phyloP scores from a whole-genome alignment of 2,329 filamentous ascomycete genomes.

The Cladophialophora exuberans region DNA sequence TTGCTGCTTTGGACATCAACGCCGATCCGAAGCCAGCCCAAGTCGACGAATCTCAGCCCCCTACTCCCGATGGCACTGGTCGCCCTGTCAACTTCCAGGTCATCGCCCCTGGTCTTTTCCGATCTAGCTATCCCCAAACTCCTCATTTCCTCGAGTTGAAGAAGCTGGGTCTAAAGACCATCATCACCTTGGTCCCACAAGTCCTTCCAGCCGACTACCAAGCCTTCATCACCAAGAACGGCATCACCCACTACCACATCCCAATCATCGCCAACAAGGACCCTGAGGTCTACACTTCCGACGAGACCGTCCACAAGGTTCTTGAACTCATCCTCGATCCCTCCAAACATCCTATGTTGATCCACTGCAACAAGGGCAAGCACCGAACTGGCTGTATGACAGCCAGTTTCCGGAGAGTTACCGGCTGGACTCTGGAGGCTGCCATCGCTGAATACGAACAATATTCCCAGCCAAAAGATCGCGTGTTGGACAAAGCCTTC shows the following conservation, averaged over 20 bases:
- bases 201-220: constrained; percentile 52
- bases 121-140: constrained; percentile 76
- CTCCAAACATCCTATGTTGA: constrained; percentile 75
- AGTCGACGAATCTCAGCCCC: constrained; percentile 35
- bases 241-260: constrained; percentile 74
- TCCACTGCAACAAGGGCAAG: constrained; percentile 94
- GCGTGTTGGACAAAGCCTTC: constrained; percentile 39
- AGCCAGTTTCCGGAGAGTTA: constrained; percentile 73
- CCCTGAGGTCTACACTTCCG: constrained; percentile 63
- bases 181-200: constrained; percentile 62
- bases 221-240: constrained; percentile 66
- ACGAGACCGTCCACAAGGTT: constrained; percentile 70
- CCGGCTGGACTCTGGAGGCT: constrained; percentile 65
- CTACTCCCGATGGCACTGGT: constrained; percentile 38
- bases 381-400: constrained; percentile 91
- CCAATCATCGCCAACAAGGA: constrained; percentile 90
- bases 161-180: constrained; percentile 72
- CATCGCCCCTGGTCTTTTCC: constrained; percentile 74
- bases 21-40: constrained; percentile 26
- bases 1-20: constrained; percentile 19
- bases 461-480: constrained; percentile 59
- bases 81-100: constrained; percentile 75
- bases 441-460: constrained; percentile 74
- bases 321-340: constrained; percentile 72
- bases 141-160: constrained; percentile 73